Conservation (phyloP, 2,329 filamentous ascomycete genomes). For the Rhynchosporium graminicola region DNA sequence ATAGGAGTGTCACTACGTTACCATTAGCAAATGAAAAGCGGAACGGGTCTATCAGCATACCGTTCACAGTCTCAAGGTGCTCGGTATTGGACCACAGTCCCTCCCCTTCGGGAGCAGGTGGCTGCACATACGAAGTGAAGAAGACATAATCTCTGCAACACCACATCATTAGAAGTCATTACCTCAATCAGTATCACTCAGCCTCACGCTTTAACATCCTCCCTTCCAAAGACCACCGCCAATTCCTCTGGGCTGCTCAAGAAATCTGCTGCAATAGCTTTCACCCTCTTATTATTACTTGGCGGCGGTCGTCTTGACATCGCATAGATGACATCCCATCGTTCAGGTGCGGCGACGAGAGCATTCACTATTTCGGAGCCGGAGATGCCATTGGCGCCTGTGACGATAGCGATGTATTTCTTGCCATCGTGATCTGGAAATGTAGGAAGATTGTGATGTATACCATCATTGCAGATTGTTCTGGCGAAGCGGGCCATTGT, state of each 20-base stretch:
- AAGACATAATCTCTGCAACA: conserved; percentile 22
- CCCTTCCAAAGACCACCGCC: conserved; percentile 16
- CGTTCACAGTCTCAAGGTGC: conserved; percentile 23
- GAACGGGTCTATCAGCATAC: background rate
- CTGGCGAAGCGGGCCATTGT: background rate
- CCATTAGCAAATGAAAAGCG: background rate
- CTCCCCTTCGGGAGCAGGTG: conserved; percentile 15
- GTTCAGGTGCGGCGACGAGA: conserved; percentile 23
- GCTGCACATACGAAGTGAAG: conserved; percentile 26
- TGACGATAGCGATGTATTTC: conserved; percentile 27
- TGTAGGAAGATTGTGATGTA: conserved; percentile 34
- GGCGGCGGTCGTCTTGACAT: conserved; percentile 25
- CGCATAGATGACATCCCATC: conserved; percentile 27
- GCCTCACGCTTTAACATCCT: conserved; percentile 17
- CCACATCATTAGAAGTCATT: background rate
- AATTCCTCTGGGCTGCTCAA: conserved; percentile 22
- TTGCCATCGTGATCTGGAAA: conserved; percentile 25
- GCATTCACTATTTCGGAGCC: conserved; percentile 26
- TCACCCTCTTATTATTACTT: conserved; percentile 15
- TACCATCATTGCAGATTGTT: conserved; percentile 14
- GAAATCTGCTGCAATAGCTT: conserved; percentile 24
- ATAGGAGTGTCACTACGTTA: conserved; percentile 19
- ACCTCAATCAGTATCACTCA: background rate
- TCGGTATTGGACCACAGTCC: conserved; percentile 22
- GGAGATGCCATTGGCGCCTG: conserved; percentile 32